Percentiles rank a stretch among this genome's conserved stretches.
Evolutionary conservation across 2,329 filamentous ascomycete genomes (phyloP).

Genomic region (Didymella arachidicola): DNA sequence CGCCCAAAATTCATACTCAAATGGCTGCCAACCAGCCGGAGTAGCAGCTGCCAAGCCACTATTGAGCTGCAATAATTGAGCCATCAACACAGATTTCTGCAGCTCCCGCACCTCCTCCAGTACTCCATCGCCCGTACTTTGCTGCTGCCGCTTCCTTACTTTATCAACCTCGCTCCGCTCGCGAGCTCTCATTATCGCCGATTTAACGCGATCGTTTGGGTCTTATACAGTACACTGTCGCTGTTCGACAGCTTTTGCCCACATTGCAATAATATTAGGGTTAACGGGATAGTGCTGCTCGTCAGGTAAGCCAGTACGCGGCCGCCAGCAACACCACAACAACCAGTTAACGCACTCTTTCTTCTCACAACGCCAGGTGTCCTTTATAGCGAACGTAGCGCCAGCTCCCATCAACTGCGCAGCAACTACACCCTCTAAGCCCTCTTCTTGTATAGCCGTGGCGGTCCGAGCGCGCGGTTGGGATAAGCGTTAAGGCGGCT

Average conservation of each 20-base stretch:
- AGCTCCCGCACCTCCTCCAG: slow-evolving; percentile 1
- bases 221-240: background rate
- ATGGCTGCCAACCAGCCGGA: background rate
- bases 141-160: background rate
- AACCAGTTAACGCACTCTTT: background rate
- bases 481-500: background rate
- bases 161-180: background rate
- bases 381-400: background rate
- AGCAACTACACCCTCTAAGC: background rate
- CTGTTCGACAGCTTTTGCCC: background rate
- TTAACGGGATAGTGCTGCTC: background rate
- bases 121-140: background rate
- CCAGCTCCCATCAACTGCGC: background rate
- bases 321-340: too few species aligned
- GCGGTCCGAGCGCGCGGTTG: background rate
- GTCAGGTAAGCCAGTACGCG: slow-evolving; percentile 1
- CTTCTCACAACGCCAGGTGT: background rate
- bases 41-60: background rate
- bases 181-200: background rate
- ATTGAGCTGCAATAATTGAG: background rate
- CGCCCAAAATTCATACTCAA: background rate
- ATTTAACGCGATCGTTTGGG: background rate
- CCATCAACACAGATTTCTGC: background rate
- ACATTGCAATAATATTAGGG: slow-evolving; percentile 1
- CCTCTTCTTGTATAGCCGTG: background rate